Conservation (phyloP, 2,329 filamentous ascomycete species). For the Colletotrichum sp. region DNA sequence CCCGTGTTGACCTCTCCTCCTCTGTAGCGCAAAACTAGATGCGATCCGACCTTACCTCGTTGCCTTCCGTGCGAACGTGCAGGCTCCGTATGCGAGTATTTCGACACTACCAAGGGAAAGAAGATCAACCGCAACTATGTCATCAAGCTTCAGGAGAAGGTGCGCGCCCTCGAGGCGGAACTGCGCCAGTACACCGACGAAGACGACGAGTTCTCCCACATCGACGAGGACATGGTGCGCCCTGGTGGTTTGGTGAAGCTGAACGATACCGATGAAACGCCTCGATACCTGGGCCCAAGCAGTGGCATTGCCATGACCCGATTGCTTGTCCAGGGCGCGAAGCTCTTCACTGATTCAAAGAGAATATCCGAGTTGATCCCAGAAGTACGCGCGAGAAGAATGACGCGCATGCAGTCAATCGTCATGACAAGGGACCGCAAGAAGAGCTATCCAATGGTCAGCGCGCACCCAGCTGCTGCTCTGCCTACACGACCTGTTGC, state of each 20-base stretch:
- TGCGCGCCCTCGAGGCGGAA: slow-evolving; percentile 81
- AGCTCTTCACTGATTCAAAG: slow-evolving; percentile 88
- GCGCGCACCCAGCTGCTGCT: slow-evolving; percentile 77
- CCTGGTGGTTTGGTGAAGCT: slow-evolving; percentile 86
- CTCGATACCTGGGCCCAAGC: slow-evolving; percentile 89
- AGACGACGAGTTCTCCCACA: slow-evolving; percentile 71
- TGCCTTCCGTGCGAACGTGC: slow-evolving; percentile 93
- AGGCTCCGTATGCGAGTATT: slow-evolving; percentile 93
- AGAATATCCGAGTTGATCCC: slow-evolving; percentile 93
- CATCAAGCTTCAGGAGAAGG: slow-evolving; percentile 86
- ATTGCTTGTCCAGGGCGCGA: slow-evolving; percentile 94
- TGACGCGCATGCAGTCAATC: slow-evolving; percentile 63
- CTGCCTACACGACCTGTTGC: slow-evolving; percentile 78
- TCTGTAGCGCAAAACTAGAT: slow-evolving; percentile 87
- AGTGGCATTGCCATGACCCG: slow-evolving; percentile 96
- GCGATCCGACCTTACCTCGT: slow-evolving; percentile 88
- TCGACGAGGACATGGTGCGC: slow-evolving; percentile 84
- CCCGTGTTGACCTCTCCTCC: slow-evolving; percentile 21
- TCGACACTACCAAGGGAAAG: slow-evolving; percentile 83
- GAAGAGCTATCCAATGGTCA: slow-evolving; percentile 92
- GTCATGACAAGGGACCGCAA: slow-evolving; percentile 64
- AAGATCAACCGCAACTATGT: slow-evolving; percentile 93
- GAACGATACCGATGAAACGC: slow-evolving; percentile 82
- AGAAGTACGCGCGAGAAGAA: slow-evolving; percentile 66
- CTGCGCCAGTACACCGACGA: slow-evolving; percentile 80